These are phyloP conservation scores for Hamigera avellanea DNA, from an alignment of 495 filamentous ascomycete species.

Conservation along the genomic window DNA sequence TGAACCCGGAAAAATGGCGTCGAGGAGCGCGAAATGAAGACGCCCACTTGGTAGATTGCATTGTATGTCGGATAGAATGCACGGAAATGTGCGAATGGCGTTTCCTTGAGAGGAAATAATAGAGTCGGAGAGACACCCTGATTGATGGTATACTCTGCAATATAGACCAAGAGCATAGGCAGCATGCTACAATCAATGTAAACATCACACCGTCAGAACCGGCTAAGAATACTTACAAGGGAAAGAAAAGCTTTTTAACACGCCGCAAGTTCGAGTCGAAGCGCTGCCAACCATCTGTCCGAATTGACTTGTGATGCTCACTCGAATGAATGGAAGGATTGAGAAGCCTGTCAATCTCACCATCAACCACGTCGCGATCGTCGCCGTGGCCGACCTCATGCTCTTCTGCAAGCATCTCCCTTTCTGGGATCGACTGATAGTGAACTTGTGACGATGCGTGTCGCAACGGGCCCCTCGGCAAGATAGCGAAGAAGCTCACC, in stretches of 20 bases:
- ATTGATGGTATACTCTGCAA: slow-evolving; percentile 95
- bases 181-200: slow-evolving; percentile 59
- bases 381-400: slow-evolving; percentile 18
- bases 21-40: slow-evolving; percentile 87
- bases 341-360: slow-evolving; percentile 29
- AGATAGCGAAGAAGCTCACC: slow-evolving; percentile 66
- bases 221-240: slow-evolving; percentile 40
- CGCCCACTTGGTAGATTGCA: slow-evolving; percentile 85
- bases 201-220: slow-evolving; percentile 3
- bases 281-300: slow-evolving; percentile 14
- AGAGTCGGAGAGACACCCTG: slow-evolving; percentile 83
- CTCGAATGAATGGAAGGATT: slow-evolving; percentile 14
- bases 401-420: slow-evolving; percentile 28
- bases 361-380: slow-evolving; percentile 12
- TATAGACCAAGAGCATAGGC: slow-evolving; percentile 81
- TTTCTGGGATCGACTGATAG: slow-evolving; percentile 25
- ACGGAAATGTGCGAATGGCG: slow-evolving; percentile 70
- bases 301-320: slow-evolving; percentile 12
- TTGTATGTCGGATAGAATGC: slow-evolving; percentile 91
- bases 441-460: slow-evolving; percentile 8
- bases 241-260: slow-evolving; percentile 46
- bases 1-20: slow-evolving; percentile 76
- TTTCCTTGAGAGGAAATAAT: slow-evolving; percentile 64
- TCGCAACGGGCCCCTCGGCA: slow-evolving; percentile 53
- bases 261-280: slow-evolving; percentile 40